phyloP scores from a whole-genome alignment of 306 rosid species.

The Comarum palustre region DNA sequence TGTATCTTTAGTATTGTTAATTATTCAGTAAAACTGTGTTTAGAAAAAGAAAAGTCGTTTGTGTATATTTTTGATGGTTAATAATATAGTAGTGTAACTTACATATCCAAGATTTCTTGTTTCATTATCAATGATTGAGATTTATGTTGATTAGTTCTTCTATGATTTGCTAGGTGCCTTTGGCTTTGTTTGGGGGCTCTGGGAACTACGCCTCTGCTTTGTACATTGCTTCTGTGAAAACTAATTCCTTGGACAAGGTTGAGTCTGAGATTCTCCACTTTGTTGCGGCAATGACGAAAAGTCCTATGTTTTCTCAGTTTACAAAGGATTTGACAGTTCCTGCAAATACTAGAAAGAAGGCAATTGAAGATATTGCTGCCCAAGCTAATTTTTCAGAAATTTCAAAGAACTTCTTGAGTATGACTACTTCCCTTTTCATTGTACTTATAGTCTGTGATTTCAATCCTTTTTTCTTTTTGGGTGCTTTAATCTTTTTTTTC shows the following conservation, averaged over 20 bases:
- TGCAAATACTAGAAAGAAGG: slow-evolving; percentile 51
- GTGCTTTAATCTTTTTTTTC: neutral
- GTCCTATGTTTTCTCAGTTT: slow-evolving; percentile 55
- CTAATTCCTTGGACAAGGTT: slow-evolving; percentile 65
- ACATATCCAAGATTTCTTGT: neutral
- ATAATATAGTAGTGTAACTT: neutral
- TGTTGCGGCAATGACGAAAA: slow-evolving; percentile 54
- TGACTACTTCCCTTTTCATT: slow-evolving; percentile 18
- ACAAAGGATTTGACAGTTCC: slow-evolving; percentile 60
- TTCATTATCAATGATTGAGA: neutral
- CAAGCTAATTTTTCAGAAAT: slow-evolving; percentile 71
- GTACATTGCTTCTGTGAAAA: slow-evolving; percentile 71
- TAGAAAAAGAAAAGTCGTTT: neutral
- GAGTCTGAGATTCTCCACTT: slow-evolving; percentile 65
- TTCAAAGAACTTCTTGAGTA: slow-evolving; percentile 79
- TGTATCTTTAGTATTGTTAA: neutral
- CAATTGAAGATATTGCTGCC: slow-evolving; percentile 45
- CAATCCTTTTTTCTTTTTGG: neutral
- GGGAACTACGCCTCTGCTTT: slow-evolving; percentile 95
- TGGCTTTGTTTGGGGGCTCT: slow-evolving; percentile 82
- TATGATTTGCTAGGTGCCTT: slow-evolving; percentile 57
- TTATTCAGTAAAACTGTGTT: neutral
- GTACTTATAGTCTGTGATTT: neutral
- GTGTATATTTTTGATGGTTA: neutral
- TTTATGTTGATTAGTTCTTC: slow-evolving; percentile 6